Evolutionary conservation across 495 filamentous ascomycete genomes (phyloP).

Genomic region (Rhizodiscina lignyota): DNA sequence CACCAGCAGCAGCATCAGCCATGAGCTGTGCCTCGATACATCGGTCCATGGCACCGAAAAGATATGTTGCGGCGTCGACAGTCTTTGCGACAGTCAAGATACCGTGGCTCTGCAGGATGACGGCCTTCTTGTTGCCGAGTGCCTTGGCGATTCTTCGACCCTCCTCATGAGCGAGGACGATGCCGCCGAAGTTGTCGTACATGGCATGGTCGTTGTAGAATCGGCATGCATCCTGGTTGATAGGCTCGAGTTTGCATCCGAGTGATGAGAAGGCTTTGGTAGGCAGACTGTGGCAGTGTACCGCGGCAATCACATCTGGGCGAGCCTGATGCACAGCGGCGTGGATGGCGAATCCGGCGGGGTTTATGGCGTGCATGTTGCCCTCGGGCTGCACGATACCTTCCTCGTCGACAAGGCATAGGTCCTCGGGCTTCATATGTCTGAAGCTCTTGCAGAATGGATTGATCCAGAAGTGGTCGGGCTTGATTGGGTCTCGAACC

Average conservation of each 20-base stretch:
- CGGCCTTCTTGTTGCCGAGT: constrained; percentile 3
- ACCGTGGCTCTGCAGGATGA: constrained; percentile 3
- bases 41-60: constrained; percentile 5
- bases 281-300: constrained; percentile 1
- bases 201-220: constrained; percentile 7
- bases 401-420: constrained; percentile 3
- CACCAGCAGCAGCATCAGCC: too few relatives aligned
- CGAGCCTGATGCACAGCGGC: constrained; percentile 2
- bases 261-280: neutral
- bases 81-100: constrained; percentile 4
- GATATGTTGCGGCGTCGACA: constrained; percentile 3
- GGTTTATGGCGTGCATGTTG: neutral
- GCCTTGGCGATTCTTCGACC: constrained; percentile 2
- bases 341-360: constrained; percentile 5
- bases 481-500: constrained; percentile 14
- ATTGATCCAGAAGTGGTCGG: constrained; percentile 5
- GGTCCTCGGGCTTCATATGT: constrained; percentile 1
- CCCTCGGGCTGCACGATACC: neutral
- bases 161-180: constrained; percentile 6
- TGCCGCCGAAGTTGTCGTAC: constrained; percentile 6
- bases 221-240: constrained; percentile 5
- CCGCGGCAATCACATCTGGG: constrained; percentile 4
- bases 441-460: constrained; percentile 6
- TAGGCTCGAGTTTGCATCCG: neutral
- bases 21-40: constrained; percentile 5